Percentiles rank a stretch among this genome's conserved stretches.
Conservation (phyloP, 2,329 filamentous ascomycete species). For the Alternaria solani region DNA sequence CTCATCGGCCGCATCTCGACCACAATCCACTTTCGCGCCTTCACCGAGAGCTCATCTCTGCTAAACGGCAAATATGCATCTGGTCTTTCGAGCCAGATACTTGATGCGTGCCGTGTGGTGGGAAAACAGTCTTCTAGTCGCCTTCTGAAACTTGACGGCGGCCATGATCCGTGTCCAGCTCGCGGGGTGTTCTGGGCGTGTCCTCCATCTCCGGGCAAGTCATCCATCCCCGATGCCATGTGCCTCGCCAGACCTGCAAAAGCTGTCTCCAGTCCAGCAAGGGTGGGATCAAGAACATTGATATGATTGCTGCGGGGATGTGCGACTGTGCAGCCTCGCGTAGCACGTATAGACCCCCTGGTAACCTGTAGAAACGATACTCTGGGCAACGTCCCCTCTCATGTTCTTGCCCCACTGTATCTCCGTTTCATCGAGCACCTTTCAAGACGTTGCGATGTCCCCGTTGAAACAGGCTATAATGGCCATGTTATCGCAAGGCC, state of each 20-base stretch:
- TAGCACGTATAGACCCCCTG: neutral
- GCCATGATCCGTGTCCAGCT: neutral
- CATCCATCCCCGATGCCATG: neutral
- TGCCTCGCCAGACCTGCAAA: neutral
- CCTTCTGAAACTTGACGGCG: conserved; percentile 20
- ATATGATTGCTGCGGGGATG: conserved; percentile 5
- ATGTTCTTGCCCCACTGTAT: conserved; percentile 20
- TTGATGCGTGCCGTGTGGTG: neutral
- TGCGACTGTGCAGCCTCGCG: conserved; percentile 4
- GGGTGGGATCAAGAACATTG: neutral
- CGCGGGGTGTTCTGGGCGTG: conserved; percentile 2
- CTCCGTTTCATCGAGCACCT: conserved; percentile 18
- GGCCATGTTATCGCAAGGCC: conserved; percentile 17
- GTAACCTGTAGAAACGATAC: conserved; percentile 7
- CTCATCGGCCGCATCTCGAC: neutral
- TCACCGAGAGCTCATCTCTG: neutral
- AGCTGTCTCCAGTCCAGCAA: neutral
- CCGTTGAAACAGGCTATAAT: conserved; percentile 36
- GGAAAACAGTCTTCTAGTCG: conserved; percentile 2
- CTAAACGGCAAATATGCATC: conserved; percentile 3
- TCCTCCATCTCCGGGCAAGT: neutral
- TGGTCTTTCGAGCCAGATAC: neutral
- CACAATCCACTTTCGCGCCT: neutral
- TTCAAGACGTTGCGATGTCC: conserved; percentile 19
- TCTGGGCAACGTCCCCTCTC: conserved; percentile 15